Conservation (phyloP, 2,329 filamentous ascomycete genomes). For the Pseudocercospora crystallina region DNA sequence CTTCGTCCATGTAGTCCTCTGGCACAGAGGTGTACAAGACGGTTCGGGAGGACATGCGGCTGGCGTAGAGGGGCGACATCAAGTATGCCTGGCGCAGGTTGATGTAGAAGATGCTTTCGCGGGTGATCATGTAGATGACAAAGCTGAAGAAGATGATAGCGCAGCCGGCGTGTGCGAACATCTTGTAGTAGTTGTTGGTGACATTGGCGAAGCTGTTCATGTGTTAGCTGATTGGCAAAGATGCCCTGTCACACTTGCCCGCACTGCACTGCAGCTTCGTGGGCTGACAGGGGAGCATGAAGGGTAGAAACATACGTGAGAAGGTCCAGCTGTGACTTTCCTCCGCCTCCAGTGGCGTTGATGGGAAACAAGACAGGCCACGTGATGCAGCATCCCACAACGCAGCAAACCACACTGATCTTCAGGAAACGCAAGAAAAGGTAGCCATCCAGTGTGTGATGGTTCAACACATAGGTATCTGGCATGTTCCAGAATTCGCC, state of each 20-base stretch:
- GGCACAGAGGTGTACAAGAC: slow-evolving; percentile 88
- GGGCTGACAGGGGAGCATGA: no score
- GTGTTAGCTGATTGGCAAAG: no score
- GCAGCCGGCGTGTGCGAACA: slow-evolving; percentile 79
- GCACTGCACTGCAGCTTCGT: no score
- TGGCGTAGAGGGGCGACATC: slow-evolving; percentile 78
- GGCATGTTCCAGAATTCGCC: slow-evolving; percentile 53
- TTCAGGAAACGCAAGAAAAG: slow-evolving; percentile 87
- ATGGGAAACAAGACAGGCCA: slow-evolving; percentile 89
- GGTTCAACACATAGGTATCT: slow-evolving; percentile 80
- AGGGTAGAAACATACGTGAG: slow-evolving; percentile 60
- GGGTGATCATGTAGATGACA: slow-evolving; percentile 81
- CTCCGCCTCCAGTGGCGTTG: slow-evolving; percentile 76
- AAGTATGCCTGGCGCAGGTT: slow-evolving; percentile 91
- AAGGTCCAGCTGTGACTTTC: slow-evolving; percentile 67
- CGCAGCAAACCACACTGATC: slow-evolving; percentile 72
- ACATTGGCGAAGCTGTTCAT: slow-evolving; percentile 58
- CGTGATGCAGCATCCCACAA: slow-evolving; percentile 79
- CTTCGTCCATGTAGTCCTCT: slow-evolving; percentile 71
- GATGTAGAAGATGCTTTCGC: slow-evolving; percentile 88
- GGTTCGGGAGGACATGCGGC: slow-evolving; percentile 83
- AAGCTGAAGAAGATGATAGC: slow-evolving; percentile 84
- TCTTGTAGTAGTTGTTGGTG: slow-evolving; percentile 53
- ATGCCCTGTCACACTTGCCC: no score
- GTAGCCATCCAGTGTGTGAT: slow-evolving; percentile 89